A percentile compares a stretch with the other conserved stretches of the same genome.
These are phyloP conservation scores for Jatropha podagrica DNA, from an alignment of 441 rosid species.

Conservation along the genomic window DNA sequence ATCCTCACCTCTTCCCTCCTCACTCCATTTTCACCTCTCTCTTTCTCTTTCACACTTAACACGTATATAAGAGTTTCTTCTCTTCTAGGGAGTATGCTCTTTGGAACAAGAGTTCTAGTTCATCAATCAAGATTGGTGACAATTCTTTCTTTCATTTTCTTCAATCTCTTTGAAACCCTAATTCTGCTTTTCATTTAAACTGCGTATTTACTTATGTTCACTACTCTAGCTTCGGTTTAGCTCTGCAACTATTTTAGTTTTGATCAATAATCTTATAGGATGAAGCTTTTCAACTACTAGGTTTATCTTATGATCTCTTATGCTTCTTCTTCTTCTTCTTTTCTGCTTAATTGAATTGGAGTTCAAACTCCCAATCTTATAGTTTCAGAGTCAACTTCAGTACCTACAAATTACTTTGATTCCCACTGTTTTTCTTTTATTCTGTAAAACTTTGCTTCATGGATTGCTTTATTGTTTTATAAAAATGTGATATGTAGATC, in stretches of 20 bases:
- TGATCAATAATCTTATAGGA: neutral
- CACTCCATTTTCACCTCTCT: slow-evolving; percentile 6
- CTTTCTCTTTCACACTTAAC: neutral
- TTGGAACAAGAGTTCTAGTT: neutral
- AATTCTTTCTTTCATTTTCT: neutral
- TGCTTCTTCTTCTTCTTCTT: no score
- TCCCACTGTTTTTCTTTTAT: no score
- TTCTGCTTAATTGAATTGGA: no score
- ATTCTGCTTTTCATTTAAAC: neutral
- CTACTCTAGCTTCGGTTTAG: neutral
- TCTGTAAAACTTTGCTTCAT: no score
- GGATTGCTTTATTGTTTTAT: neutral
- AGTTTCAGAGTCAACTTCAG: no score
- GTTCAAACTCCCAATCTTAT: no score
- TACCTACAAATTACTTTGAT: no score
- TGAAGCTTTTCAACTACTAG: neutral
- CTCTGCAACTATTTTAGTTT: neutral
- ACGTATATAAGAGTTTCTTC: no score
- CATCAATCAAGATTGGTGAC: no score
- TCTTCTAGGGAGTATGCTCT: no score
- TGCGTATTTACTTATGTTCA: neutral
- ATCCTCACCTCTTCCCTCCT: slow-evolving; percentile 13
- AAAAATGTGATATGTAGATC: neutral
- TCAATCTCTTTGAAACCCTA: neutral
- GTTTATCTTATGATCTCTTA: neutral